Evolutionary conservation across 108 stramenopile species (phyloP).

Genomic region (Skeletonema menzelii): DNA sequence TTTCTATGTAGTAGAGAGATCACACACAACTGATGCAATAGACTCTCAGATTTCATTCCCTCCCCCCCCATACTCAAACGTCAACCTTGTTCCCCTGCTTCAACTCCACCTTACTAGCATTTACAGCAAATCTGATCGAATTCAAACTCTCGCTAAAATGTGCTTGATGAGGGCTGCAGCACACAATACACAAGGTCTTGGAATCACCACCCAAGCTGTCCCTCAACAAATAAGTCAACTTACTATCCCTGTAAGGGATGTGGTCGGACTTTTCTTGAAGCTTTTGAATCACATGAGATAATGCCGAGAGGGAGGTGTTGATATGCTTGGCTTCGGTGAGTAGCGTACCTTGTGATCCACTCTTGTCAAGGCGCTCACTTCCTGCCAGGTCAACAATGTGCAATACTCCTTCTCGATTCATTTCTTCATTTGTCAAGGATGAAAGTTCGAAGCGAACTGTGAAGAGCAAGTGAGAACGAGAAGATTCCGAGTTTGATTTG

Average conservation of each 20-base stretch:
- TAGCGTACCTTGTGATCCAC: conserved; percentile 71
- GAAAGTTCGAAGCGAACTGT: conserved; percentile 74
- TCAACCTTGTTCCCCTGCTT: conserved; percentile 44
- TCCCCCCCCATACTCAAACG: not conserved
- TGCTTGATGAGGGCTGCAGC: conserved; percentile 82
- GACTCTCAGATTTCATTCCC: not conserved
- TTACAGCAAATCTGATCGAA: conserved; percentile 86
- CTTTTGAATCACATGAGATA: conserved; percentile 87
- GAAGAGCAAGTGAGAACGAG: conserved; percentile 85
- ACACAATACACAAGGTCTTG: conserved; percentile 91
- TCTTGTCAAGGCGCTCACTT: conserved; percentile 87
- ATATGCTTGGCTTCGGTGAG: conserved; percentile 87
- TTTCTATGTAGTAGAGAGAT: too few relatives aligned
- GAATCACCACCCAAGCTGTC: conserved; percentile 89
- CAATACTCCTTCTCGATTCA: conserved; percentile 60
- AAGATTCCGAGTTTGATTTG: conserved; percentile 80
- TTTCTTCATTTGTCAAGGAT: conserved; percentile 39
- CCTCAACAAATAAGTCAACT: conserved; percentile 89
- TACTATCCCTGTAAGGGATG: conserved; percentile 93
- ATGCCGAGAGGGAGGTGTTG: conserved; percentile 72
- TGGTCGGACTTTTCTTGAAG: conserved; percentile 72
- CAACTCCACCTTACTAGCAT: conserved; percentile 82
- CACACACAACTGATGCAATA: too few relatives aligned
- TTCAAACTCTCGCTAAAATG: conserved; percentile 86
- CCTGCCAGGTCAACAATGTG: conserved; percentile 92